These are phyloP conservation scores for Citeromyces matritensis DNA, from an alignment of 805 yeast species.

Conservation along the genomic window DNA sequence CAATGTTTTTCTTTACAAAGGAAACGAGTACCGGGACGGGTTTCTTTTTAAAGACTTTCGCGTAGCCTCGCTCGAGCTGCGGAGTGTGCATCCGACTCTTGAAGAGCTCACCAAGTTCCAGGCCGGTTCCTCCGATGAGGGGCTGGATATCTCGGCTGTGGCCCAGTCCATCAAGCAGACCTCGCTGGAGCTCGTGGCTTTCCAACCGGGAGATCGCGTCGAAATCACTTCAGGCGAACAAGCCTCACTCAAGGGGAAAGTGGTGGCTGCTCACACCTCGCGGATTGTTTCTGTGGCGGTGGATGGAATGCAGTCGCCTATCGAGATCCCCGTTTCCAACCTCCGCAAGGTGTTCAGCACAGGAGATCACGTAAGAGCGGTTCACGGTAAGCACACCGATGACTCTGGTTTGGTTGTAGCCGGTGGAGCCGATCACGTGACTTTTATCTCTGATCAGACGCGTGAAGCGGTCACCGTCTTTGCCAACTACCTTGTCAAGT, in stretches of 20 bases:
- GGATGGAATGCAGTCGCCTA: constrained; percentile 5
- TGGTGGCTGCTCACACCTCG: constrained; percentile 45
- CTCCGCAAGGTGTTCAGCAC: constrained; percentile 74
- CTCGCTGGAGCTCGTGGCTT: constrained; percentile 36
- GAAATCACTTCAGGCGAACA: constrained; percentile 91
- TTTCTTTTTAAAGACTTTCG: constrained; percentile 78
- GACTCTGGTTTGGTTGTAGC: constrained; percentile 91
- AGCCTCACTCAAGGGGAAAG: constrained; percentile 74
- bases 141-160: constrained; percentile 76
- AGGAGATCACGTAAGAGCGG: constrained; percentile 92
- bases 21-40: constrained; percentile 85
- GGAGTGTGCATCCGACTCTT: constrained; percentile 67
- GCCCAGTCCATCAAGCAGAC: constrained; percentile 72
- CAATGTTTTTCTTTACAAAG: constrained; percentile 54
- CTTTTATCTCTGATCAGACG: constrained; percentile 80
- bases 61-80: constrained; percentile 66
- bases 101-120: constrained; percentile 80
- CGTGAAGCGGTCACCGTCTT: constrained; percentile 83
- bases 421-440: constrained; percentile 72
- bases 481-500: constrained; percentile 79
- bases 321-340: constrained; percentile 73
- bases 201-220: constrained; percentile 90
- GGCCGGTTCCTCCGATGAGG: constrained; percentile 62
- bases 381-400: constrained; percentile 82
- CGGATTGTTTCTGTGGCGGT: constrained; percentile 35